Evolutionary conservation across 495 filamentous ascomycete genomes (phyloP).

Genomic region (Ramalina peruviana): DNA sequence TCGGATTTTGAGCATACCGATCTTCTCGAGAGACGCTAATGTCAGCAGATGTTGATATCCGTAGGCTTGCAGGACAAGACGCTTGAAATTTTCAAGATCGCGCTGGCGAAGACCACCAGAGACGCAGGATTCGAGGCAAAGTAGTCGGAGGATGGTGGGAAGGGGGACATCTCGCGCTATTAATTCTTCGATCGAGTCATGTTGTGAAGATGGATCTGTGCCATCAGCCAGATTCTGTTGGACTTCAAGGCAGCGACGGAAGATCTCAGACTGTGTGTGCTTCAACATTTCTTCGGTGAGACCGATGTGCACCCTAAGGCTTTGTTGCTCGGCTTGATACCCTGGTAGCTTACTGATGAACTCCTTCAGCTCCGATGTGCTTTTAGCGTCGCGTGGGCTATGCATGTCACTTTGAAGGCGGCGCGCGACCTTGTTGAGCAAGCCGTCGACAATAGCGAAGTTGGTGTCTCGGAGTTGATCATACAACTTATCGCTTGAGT

Average conservation of each 20-base stretch:
- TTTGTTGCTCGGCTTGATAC: constrained; percentile 88
- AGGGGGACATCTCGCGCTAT: constrained; percentile 75
- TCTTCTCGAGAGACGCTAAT: constrained; percentile 76
- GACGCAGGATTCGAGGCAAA: constrained; percentile 86
- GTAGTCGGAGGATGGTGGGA: constrained; percentile 62
- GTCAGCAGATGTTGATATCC: constrained; percentile 90
- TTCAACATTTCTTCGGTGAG: constrained; percentile 93
- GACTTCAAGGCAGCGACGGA: constrained; percentile 76
- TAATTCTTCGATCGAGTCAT: constrained; percentile 83
- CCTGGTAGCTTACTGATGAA: constrained; percentile 85
- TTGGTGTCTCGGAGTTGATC: constrained; percentile 82
- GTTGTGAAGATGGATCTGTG: constrained; percentile 72
- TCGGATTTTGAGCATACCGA: constrained; percentile 65
- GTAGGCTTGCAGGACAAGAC: constrained; percentile 79
- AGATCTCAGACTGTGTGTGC: constrained; percentile 72
- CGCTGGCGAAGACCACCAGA: constrained; percentile 73
- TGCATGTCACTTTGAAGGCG: constrained; percentile 82
- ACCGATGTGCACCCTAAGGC: constrained; percentile 77
- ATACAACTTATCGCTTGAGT: constrained; percentile 81
- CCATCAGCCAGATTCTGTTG: constrained; percentile 95
- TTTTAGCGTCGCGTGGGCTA: constrained; percentile 75
- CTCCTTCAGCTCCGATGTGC: constrained; percentile 74
- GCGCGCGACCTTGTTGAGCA: constrained; percentile 81
- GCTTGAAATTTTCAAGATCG: constrained; percentile 80
- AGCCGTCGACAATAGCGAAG: constrained; percentile 80